Evolutionary conservation across 257 asterid genomes (phyloP).

Genomic region (Penstemon davidsonii): DNA sequence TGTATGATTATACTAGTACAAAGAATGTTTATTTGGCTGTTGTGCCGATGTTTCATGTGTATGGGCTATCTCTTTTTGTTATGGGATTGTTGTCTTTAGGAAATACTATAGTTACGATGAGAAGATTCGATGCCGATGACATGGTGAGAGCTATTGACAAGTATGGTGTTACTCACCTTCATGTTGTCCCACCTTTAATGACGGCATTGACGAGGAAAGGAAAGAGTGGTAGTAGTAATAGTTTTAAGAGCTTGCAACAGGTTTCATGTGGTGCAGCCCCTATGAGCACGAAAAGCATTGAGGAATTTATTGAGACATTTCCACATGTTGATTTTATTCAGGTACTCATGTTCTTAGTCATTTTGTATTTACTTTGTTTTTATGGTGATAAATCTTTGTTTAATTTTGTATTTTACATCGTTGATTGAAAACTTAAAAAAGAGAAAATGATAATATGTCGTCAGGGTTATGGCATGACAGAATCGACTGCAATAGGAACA

Average conservation of each 20-base stretch:
- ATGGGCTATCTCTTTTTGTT: constrained; percentile 66
- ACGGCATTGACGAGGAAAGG: constrained; percentile 52
- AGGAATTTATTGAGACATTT: constrained; percentile 52
- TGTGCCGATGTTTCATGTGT: constrained; percentile 78
- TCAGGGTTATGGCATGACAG: constrained; percentile 96
- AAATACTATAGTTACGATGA: constrained; percentile 57
- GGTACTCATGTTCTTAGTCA: constrained; percentile 35
- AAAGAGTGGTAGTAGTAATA: constrained; percentile 31
- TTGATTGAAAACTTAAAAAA: background rate
- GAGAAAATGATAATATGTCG: constrained; percentile 1
- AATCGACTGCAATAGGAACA: constrained; percentile 66
- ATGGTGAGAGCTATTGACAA: constrained; percentile 62
- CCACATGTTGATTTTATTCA: constrained; percentile 80
- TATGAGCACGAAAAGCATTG: constrained; percentile 39
- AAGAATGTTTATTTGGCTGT: constrained; percentile 60
- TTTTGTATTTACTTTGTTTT: background rate
- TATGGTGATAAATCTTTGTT: background rate
- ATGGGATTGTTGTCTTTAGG: constrained; percentile 78
- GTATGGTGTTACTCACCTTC: constrained; percentile 70
- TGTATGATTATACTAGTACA: constrained; percentile 31
- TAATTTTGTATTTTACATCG: constrained; percentile 1
- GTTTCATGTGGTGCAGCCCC: constrained; percentile 89
- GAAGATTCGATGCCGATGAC: constrained; percentile 57
- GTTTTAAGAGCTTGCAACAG: constrained; percentile 62
- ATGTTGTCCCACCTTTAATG: constrained; percentile 63